These are phyloP conservation scores for Blastomyces percursus DNA, from an alignment of 2,329 filamentous ascomycete species.

Conservation along the genomic window DNA sequence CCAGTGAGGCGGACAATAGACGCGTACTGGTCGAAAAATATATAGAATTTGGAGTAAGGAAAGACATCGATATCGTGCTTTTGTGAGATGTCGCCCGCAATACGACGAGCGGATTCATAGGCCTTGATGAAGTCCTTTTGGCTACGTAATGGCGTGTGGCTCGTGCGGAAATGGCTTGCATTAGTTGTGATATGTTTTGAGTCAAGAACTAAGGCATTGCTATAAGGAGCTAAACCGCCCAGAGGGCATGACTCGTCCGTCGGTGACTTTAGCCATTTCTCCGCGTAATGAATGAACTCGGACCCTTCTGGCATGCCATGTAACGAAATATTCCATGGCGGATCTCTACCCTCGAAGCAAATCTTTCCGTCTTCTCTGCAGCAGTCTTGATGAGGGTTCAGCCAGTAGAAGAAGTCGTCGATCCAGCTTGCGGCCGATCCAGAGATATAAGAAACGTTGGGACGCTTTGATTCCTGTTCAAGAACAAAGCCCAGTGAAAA, in stretches of 20 bases:
- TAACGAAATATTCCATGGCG: constrained; percentile 81
- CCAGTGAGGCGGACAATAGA: constrained; percentile 71
- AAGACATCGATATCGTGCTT: constrained; percentile 73
- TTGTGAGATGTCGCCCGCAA: constrained; percentile 62
- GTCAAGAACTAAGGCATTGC: constrained; percentile 71
- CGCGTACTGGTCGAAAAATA: constrained; percentile 97
- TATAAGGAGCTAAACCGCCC: constrained; percentile 78
- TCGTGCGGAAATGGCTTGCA: constrained; percentile 84
- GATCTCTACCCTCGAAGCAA: constrained; percentile 68
- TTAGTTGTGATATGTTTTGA: constrained; percentile 54
- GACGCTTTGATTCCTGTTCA: constrained; percentile 85
- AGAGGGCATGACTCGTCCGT: constrained; percentile 78
- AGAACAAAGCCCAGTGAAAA: constrained; percentile 79
- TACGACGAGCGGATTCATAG: constrained; percentile 79
- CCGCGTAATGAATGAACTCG: constrained; percentile 80
- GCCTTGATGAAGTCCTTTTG: constrained; percentile 90
- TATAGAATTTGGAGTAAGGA: constrained; percentile 95
- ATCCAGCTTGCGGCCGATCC: constrained; percentile 90
- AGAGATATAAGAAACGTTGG: constrained; percentile 76
- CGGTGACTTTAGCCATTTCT: constrained; percentile 70
- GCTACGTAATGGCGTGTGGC: constrained; percentile 73
- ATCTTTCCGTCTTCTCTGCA: constrained; percentile 60
- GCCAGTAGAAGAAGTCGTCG: constrained; percentile 91
- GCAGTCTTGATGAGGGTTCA: constrained; percentile 75
- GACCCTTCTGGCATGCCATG: constrained; percentile 82